Evolutionary conservation across 352 stramenopile species (phyloP).

Genomic region (Pythium brassicae): DNA sequence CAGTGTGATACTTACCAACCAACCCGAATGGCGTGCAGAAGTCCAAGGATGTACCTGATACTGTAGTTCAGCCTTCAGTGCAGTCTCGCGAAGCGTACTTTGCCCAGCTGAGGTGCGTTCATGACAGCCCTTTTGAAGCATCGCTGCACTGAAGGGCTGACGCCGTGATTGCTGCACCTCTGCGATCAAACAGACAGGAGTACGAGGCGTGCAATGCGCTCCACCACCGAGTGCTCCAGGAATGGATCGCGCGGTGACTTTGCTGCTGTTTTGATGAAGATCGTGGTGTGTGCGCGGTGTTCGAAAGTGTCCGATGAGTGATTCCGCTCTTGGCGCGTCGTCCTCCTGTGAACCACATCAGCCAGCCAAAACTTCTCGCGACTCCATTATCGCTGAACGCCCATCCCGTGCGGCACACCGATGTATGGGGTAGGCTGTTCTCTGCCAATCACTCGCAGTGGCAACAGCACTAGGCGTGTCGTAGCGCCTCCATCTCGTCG

Average conservation of each 20-base stretch:
- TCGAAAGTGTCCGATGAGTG: too few relatives aligned
- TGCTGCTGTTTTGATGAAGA: too few relatives aligned
- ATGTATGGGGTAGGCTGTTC: too few relatives aligned
- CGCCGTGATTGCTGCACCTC: not conserved
- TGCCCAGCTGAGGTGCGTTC: conserved; percentile 8
- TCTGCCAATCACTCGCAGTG: too few relatives aligned
- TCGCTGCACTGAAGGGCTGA: not conserved
- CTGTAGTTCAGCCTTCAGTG: not conserved
- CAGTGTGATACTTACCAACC: too few relatives aligned
- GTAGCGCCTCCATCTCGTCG: conserved; percentile 57
- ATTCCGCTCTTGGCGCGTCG: too few relatives aligned
- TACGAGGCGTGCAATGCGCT: conserved; percentile 41
- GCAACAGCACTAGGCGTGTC: conserved; percentile 11
- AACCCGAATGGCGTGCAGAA: not conserved
- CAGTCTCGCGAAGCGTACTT: conserved; percentile 4
- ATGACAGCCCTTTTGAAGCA: not conserved
- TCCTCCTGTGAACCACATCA: too few relatives aligned
- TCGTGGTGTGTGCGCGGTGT: too few relatives aligned
- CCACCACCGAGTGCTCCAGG: conserved; percentile 37
- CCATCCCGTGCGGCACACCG: too few relatives aligned
- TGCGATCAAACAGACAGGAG: conserved; percentile 24
- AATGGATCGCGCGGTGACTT: conserved; percentile 23
- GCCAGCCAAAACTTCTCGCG: too few relatives aligned
- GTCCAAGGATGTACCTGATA: not conserved
- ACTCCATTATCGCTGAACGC: too few relatives aligned